Evolutionary conservation across 1,139 yeast genomes (phyloP), one percentile per base, ranked within the genome.

Genomic region (Meyerozyma smithsonii): DNA sequence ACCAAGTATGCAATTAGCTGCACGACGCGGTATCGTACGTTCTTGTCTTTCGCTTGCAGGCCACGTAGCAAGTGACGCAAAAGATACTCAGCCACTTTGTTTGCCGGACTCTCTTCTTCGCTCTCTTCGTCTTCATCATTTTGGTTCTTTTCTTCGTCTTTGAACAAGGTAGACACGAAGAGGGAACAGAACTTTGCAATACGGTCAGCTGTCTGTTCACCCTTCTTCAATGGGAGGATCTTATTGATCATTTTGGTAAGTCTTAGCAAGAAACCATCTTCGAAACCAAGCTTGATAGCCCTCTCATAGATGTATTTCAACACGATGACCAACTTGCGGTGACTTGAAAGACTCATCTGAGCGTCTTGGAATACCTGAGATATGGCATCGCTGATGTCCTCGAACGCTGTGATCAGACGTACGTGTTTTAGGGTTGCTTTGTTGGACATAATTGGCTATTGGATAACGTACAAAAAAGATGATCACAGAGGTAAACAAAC

Each of bases 351-450:
- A 1, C 86, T 72, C 28, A 62, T 46, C 52, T 90, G 97, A 0
- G 94, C 88, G 44, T 84, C 92, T 52, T 85, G 94, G 55, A 90
- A 90, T 2, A 83, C 80, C 42, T 77, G 80, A 0, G 84, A 79
- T 52, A 87, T 66, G 2, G 84, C 77, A 26, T 41, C 39, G 28
- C 55, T 51, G 38, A 69, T 54, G 23, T 64, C 70, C 5, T 58
- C 59, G 5, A 61, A 51, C 7, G 50, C 44, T 5, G 41, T 43
- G 36, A 63, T 56, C 32, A 8, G 21, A 11, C 12, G 21, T 10
- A 30, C 12, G 11, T 16, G 21, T 8, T 30, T 30, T 10, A 30
- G 21, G 15, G 34, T 30, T 14, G 34, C 21, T 30, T 30, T 30
- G 11, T 30, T 16, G 12, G 34, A 30, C 34, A 30, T 30, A 16